Conservation (phyloP, 164 flowering plant species). For the Vitis cinerea region DNA sequence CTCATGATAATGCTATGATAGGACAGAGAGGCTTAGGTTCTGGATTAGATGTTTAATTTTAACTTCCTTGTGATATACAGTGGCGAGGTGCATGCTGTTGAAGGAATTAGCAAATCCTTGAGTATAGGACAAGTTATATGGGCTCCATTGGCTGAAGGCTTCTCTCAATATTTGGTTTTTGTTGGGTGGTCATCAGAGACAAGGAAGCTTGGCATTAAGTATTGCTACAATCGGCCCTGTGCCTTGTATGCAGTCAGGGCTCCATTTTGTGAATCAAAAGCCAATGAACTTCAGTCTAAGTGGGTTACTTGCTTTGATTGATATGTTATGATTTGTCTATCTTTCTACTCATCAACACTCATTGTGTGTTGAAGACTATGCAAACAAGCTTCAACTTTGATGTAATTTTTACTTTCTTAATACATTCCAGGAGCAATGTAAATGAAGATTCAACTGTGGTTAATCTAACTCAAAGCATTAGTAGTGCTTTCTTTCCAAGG, state of each 20-base stretch:
- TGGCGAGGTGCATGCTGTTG: slow-evolving; percentile 68
- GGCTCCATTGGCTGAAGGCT: slow-evolving; percentile 60
- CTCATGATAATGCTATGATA: neutral
- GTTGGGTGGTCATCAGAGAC: slow-evolving; percentile 80
- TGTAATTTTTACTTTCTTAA: slow-evolving; percentile 3
- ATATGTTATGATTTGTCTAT: neutral
- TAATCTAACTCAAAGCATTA: slow-evolving; percentile 67
- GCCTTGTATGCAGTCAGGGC: slow-evolving; percentile 72
- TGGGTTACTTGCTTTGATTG: slow-evolving; percentile 22
- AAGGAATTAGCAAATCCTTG: slow-evolving; percentile 64
- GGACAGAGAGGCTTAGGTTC: neutral
- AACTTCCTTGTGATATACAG: slow-evolving; percentile 38
- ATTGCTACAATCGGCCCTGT: slow-evolving; percentile 91
- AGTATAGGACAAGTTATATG: slow-evolving; percentile 96
- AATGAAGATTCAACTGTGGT: slow-evolving; percentile 30
- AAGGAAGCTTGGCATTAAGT: slow-evolving; percentile 92
- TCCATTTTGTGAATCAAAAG: slow-evolving; percentile 39
- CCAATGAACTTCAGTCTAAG: slow-evolving; percentile 32
- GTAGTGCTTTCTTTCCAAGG: slow-evolving; percentile 83
- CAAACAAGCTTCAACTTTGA: neutral
- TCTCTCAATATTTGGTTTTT: slow-evolving; percentile 66
- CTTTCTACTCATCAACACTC: neutral
- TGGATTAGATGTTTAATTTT: slow-evolving; percentile 1
- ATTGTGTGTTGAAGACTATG: too few species aligned
- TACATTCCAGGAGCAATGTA: slow-evolving; percentile 32